A percentile compares a stretch with the other conserved stretches of the same genome.
Evolutionary conservation across 768 basidiomycete species (phyloP).

Genomic region (Mycena albidolilacea): DNA sequence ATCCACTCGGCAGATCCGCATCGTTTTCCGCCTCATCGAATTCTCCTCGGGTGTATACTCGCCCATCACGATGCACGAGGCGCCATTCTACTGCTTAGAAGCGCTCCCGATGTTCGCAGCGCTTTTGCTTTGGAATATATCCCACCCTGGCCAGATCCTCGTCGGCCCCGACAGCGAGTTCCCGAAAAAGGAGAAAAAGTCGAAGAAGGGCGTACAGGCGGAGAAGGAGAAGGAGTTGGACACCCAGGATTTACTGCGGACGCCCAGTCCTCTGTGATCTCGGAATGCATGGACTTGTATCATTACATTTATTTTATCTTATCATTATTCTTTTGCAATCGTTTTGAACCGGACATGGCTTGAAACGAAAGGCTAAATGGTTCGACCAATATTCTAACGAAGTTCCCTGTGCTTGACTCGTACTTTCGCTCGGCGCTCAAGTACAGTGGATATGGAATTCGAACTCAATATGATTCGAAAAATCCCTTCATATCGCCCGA

Average conservation of each 20-base stretch:
- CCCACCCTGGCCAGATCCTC: slow-evolving; percentile 41
- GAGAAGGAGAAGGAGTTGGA: slow-evolving; percentile 15
- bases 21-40: slow-evolving; percentile 44
- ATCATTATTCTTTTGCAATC: too few species aligned
- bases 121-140: slow-evolving; percentile 37
- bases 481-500: too few species aligned
- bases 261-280: background rate
- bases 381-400: too few species aligned
- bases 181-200: slow-evolving; percentile 37
- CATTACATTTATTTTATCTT: too few species aligned
- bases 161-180: slow-evolving; percentile 44
- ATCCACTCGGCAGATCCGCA: slow-evolving; percentile 33
- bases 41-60: slow-evolving; percentile 41
- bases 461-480: too few species aligned
- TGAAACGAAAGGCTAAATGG: too few species aligned
- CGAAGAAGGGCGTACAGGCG: background rate
- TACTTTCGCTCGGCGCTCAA: too few species aligned
- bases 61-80: slow-evolving; percentile 39
- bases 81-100: slow-evolving; percentile 42
- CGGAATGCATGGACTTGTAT: background rate
- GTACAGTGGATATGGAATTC: too few species aligned
- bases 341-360: too few species aligned
- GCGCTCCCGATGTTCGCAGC: slow-evolving; percentile 44
- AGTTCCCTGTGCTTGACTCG: too few species aligned
- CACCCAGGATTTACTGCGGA: background rate